Percentiles rank a stretch among this genome's conserved stretches.
Evolutionary conservation across 2,329 filamentous ascomycete species (phyloP).

Genomic region (Venturia oleaginea): DNA sequence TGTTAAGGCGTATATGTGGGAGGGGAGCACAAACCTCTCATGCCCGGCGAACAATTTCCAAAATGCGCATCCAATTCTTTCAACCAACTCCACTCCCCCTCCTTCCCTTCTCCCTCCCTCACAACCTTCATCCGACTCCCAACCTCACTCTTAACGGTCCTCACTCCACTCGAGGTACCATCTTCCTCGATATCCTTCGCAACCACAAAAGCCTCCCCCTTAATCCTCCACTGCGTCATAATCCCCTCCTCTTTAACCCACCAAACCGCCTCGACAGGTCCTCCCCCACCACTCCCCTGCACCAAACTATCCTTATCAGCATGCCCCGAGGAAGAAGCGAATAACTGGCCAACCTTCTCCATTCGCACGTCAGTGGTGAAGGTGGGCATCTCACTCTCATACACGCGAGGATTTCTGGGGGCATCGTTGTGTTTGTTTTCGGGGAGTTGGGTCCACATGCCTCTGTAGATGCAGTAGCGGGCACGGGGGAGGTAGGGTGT

Average conservation of each 20-base stretch:
- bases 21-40: conserved; percentile 48
- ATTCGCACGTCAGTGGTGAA: conserved; percentile 86
- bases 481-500: conserved; percentile 44
- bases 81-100: conserved; percentile 62
- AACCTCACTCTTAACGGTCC: conserved; percentile 52
- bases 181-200: conserved; percentile 55
- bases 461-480: conserved; percentile 75
- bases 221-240: conserved; percentile 72
- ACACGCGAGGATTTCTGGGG: conserved; percentile 59
- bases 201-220: conserved; percentile 67
- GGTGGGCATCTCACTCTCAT: conserved; percentile 67
- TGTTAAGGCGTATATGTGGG: background rate
- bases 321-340: conserved; percentile 40
- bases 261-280: conserved; percentile 71
- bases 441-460: conserved; percentile 69
- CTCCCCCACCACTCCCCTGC: conserved; percentile 52
- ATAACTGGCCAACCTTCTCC: conserved; percentile 70
- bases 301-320: conserved; percentile 34
- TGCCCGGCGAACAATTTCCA: conserved; percentile 73
- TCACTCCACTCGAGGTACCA: conserved; percentile 41
- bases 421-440: conserved; percentile 65
- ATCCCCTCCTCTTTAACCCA: conserved; percentile 58
- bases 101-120: conserved; percentile 27
- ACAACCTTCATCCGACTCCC: conserved; percentile 53
- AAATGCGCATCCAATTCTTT: conserved; percentile 80